Conservation (phyloP, 495 filamentous ascomycete species). For the Sabuloglossum arenarium region DNA sequence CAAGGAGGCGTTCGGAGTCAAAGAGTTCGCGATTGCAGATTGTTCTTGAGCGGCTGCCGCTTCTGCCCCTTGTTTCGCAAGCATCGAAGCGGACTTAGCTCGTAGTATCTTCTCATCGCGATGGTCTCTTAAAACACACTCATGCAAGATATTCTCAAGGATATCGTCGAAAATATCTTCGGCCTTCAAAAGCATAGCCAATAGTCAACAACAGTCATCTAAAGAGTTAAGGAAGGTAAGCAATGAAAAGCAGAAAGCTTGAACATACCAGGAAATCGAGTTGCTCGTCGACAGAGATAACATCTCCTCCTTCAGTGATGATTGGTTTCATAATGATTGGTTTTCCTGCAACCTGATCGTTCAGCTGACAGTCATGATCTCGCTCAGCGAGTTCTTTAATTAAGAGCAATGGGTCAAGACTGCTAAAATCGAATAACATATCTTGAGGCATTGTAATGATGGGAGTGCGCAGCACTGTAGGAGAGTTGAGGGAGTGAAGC, state of each 20-base stretch:
- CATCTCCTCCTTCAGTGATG: background rate
- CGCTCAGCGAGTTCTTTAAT: background rate
- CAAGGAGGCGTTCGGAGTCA: background rate
- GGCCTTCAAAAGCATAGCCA: background rate
- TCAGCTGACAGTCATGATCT: background rate
- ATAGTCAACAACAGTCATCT: background rate
- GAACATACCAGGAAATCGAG: background rate
- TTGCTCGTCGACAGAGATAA: background rate
- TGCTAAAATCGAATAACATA: too few species aligned
- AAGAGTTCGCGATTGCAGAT: background rate
- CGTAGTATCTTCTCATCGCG: constrained; percentile 54
- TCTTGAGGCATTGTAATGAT: too few species aligned
- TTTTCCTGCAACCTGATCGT: background rate
- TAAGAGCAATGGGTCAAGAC: too few species aligned
- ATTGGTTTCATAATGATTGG: background rate
- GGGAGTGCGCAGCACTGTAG: too few species aligned
- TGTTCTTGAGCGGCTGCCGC: constrained; percentile 14
- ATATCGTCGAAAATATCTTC: constrained; percentile 36
- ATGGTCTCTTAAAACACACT: constrained; percentile 47
- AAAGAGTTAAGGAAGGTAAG: background rate
- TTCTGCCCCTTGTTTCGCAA: constrained; percentile 43
- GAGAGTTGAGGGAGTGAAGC: too few species aligned
- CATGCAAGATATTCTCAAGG: constrained; percentile 52
- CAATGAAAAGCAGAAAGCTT: background rate
- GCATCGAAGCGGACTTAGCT: constrained; percentile 49